Evolutionary conservation across 805 yeast species (phyloP).

Genomic region (Wickerhamomyces bisporus): DNA sequence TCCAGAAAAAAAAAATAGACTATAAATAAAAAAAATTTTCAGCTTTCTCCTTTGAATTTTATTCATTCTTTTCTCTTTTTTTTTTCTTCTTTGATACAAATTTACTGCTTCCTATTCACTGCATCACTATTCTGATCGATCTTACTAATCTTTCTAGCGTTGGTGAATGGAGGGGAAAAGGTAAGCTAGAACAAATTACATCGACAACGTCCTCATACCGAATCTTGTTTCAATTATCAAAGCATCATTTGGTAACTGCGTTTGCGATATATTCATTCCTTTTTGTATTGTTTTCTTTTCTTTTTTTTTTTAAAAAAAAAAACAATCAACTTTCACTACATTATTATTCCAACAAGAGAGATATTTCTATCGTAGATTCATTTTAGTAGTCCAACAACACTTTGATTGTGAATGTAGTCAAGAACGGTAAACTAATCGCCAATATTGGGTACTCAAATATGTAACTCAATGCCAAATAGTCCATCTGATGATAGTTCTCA

Average conservation of each 20-base stretch:
- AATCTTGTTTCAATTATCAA: constrained; percentile 11
- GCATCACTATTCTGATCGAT: constrained; percentile 29
- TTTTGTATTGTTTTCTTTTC: no score
- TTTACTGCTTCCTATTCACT: constrained; percentile 37
- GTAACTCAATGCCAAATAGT: constrained; percentile 20
- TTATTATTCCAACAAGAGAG: background rate
- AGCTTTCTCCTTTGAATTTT: no score
- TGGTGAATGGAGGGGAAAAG: constrained; percentile 43
- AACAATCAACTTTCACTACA: no score
- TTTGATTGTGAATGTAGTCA: constrained; percentile 18
- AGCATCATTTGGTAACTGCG: constrained; percentile 35
- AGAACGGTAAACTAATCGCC: constrained; percentile 21
- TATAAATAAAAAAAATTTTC: no score
- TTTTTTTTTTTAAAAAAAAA: background rate
- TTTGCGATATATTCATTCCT: constrained; percentile 34
- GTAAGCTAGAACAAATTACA: constrained; percentile 27
- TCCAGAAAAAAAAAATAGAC: no score
- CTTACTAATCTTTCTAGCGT: constrained; percentile 7
- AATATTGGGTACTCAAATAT: constrained; percentile 21
- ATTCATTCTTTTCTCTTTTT: constrained; percentile 1
- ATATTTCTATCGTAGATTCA: background rate
- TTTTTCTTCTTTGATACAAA: constrained; percentile 32
- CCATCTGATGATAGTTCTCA: constrained; percentile 17
- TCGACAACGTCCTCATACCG: constrained; percentile 37
- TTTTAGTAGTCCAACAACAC: background rate